Evolutionary conservation across 345 rosid species (phyloP).

Genomic region (Aurinia saxatilis): DNA sequence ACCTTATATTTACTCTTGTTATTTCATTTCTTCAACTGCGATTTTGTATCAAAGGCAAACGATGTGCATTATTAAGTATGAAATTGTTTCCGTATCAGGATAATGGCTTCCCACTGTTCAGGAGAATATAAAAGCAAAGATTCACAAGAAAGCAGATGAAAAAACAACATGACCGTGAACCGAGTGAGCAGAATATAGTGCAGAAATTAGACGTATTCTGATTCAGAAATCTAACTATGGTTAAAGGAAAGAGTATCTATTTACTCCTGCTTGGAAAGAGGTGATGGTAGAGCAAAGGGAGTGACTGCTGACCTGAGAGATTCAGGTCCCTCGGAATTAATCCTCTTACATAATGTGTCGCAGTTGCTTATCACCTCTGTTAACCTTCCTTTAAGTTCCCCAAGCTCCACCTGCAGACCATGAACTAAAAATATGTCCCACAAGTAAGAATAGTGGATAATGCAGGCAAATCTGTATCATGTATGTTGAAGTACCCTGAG

Average conservation of each 20-base stretch:
- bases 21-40: constrained; percentile 8
- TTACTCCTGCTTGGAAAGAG: constrained; percentile 16
- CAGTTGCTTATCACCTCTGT: constrained; percentile 83
- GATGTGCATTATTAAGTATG: not conserved
- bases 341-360: constrained; percentile 73
- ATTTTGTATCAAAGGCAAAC: constrained; percentile 2
- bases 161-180: not conserved
- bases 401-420: constrained; percentile 79
- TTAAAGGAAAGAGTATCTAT: not conserved
- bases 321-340: constrained; percentile 68
- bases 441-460: not conserved
- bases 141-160: not conserved
- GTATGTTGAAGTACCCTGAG: constrained; percentile 49
- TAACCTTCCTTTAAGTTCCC: constrained; percentile 83
- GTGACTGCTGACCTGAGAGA: constrained; percentile 45
- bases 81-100: not conserved
- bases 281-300: constrained; percentile 38
- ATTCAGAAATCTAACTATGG: not conserved
- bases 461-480: not conserved
- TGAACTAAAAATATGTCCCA: constrained; percentile 48
- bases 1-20: not conserved
- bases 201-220: not conserved
- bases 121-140: not conserved
- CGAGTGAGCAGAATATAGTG: not conserved
- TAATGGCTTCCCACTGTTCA: not conserved